Percentiles rank a stretch among this genome's conserved stretches.
phyloP scores from a whole-genome alignment of 2,329 filamentous ascomycete genomes.

The Furcasterigmium sp. region DNA sequence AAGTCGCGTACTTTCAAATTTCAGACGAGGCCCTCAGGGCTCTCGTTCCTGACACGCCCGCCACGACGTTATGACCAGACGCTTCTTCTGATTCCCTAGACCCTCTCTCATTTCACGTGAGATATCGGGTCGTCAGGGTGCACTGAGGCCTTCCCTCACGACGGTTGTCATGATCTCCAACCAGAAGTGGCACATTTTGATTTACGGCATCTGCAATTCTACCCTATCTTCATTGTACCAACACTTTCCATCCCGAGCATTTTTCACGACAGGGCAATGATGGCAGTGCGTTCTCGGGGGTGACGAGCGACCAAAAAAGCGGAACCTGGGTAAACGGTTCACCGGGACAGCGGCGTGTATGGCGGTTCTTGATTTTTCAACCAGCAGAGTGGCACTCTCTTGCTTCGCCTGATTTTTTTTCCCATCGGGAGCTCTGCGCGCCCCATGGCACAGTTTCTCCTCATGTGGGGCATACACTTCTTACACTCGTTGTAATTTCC shows the following conservation, averaged over 20 bases:
- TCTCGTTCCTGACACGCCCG: slow-evolving; percentile 24
- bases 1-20: slow-evolving; percentile 3
- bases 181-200: neutral
- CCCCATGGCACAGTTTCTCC: neutral
- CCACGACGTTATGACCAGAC: slow-evolving; percentile 20
- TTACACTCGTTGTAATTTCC: slow-evolving; percentile 1
- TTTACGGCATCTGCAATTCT: neutral
- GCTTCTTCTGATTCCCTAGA: slow-evolving; percentile 1
- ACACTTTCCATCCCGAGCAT: neutral
- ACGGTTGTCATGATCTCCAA: neutral
- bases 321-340: neutral
- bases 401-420: neutral
- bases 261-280: neutral
- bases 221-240: neutral
- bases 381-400: neutral
- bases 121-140: neutral
- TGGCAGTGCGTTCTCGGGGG: neutral
- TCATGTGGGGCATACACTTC: neutral
- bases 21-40: slow-evolving; percentile 8
- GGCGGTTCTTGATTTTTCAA: neutral
- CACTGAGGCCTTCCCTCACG: neutral
- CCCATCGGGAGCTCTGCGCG: neutral
- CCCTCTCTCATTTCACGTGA: neutral
- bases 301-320: neutral
- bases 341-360: neutral